phyloP scores from a whole-genome alignment of 108 stramenopile genomes.

The Cyclostephanos invisitatus region DNA sequence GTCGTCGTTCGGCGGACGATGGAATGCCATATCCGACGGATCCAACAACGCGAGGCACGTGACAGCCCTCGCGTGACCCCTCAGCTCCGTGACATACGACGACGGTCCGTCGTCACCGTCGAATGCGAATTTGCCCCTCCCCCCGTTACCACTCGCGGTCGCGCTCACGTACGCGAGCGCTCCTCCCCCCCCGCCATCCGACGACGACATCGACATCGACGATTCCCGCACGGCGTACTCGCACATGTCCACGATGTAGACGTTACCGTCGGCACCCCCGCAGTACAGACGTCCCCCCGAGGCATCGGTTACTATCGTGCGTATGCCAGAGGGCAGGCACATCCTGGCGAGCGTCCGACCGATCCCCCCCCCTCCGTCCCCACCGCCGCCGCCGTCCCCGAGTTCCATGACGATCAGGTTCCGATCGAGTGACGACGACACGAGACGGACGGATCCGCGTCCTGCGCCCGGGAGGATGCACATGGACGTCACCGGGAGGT shows the following conservation, averaged over 20 bases:
- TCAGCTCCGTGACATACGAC: constrained; percentile 51
- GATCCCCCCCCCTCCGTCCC: constrained; percentile 1
- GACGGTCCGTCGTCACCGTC: not conserved
- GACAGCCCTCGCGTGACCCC: constrained; percentile 72
- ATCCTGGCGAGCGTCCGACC: constrained; percentile 63
- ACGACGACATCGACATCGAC: not conserved
- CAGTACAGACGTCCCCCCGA: constrained; percentile 59
- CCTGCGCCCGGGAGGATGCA: constrained; percentile 36
- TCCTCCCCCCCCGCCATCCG: constrained; percentile 26
- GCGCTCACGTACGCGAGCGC: constrained; percentile 27
- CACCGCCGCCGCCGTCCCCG: not conserved
- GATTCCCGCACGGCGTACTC: constrained; percentile 58
- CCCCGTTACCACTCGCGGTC: constrained; percentile 4
- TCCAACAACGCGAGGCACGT: constrained; percentile 61
- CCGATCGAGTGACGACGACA: constrained; percentile 60
- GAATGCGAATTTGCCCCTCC: not conserved
- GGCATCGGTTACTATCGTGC: constrained; percentile 40
- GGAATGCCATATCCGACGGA: constrained; percentile 36
- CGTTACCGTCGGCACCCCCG: constrained; percentile 66
- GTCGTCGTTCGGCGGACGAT: not conserved
- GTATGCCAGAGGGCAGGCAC: constrained; percentile 58
- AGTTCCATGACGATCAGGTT: constrained; percentile 57
- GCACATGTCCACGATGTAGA: constrained; percentile 73
- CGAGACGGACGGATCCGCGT: constrained; percentile 29
- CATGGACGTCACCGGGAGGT: constrained; percentile 21